These are phyloP conservation scores for Senna tora DNA, from an alignment of 306 rosid species.

Conservation along the genomic window DNA sequence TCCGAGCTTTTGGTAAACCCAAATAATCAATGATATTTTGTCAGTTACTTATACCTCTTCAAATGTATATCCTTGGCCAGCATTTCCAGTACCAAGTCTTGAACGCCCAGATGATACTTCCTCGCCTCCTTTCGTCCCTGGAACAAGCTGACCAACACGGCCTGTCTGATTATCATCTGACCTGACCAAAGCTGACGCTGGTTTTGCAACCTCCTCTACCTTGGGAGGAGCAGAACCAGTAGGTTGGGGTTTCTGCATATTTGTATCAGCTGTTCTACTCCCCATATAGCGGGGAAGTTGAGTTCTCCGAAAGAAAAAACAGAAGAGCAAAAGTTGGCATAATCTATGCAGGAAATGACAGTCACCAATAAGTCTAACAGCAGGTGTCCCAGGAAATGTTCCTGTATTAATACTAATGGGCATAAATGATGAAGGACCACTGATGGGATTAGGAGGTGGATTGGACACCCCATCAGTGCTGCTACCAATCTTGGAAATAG, in stretches of 20 bases:
- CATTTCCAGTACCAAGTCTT: slow-evolving; percentile 90
- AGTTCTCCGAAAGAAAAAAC: slow-evolving; percentile 92
- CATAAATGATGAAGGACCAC: slow-evolving; percentile 93
- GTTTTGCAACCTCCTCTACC: slow-evolving; percentile 79
- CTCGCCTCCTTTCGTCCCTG: slow-evolving; percentile 79
- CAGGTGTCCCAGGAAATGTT: slow-evolving; percentile 99
- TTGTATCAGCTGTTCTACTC: slow-evolving; percentile 71
- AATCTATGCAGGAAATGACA: slow-evolving; percentile 96
- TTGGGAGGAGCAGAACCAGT: slow-evolving; percentile 70
- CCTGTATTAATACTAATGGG: slow-evolving; percentile 98
- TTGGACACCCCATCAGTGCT: slow-evolving; percentile 80
- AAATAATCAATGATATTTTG: slow-evolving; percentile 1
- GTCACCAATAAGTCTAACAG: slow-evolving; percentile 97
- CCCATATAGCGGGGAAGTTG: slow-evolving; percentile 80
- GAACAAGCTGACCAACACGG: slow-evolving; percentile 62
- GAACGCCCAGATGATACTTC: slow-evolving; percentile 78
- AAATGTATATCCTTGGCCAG: slow-evolving; percentile 98
- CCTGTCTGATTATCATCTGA: slow-evolving; percentile 75
- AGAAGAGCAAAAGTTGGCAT: slow-evolving; percentile 95
- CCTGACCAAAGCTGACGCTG: slow-evolving; percentile 60
- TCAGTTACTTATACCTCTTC: slow-evolving; percentile 69
- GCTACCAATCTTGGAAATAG: slow-evolving; percentile 93
- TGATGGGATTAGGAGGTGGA: slow-evolving; percentile 82
- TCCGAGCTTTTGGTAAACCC: slow-evolving; percentile 23
- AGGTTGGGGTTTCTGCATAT: slow-evolving; percentile 70